Conservation (phyloP, 371 early-diverging fungal species). For the Batkoa obscura region DNA sequence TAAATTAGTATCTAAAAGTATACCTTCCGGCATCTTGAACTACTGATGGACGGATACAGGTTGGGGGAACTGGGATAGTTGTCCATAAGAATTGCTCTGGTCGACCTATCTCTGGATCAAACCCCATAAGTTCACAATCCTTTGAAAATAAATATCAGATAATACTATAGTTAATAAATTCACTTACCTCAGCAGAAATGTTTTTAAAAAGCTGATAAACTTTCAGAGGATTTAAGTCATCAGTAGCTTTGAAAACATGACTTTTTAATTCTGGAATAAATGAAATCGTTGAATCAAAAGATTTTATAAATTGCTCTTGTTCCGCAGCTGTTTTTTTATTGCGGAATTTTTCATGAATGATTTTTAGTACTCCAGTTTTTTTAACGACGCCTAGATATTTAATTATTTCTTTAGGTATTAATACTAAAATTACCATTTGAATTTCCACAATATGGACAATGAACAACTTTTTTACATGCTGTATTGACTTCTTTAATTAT, state of each 20-base stretch:
- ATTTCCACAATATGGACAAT: constrained; percentile 73
- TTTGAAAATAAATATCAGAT: constrained; percentile 5
- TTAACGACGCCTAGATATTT: constrained; percentile 49
- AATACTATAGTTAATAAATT: not conserved
- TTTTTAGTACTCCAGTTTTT: constrained; percentile 89
- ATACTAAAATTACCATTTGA: constrained; percentile 40
- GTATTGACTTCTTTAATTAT: constrained; percentile 70
- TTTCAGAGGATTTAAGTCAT: constrained; percentile 87
- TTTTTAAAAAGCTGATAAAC: constrained; percentile 73
- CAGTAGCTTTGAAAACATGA: constrained; percentile 67
- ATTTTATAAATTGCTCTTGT: constrained; percentile 40
- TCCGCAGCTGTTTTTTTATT: constrained; percentile 44
- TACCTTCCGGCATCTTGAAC: constrained; percentile 68
- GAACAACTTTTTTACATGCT: constrained; percentile 71
- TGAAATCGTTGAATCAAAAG: constrained; percentile 50
- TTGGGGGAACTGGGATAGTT: constrained; percentile 91
- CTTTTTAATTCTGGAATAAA: constrained; percentile 53
- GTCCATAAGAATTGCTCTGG: constrained; percentile 91
- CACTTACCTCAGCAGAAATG: constrained; percentile 55
- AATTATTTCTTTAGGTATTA: not conserved
- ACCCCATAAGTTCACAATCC: constrained; percentile 89
- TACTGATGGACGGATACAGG: constrained; percentile 95
- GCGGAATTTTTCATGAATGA: constrained; percentile 89
- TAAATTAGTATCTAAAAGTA: constrained; percentile 1
- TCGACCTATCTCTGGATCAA: constrained; percentile 65